Evolutionary conservation across 164 flowering plant species (phyloP).

Genomic region (Magnolia changhungtana): DNA sequence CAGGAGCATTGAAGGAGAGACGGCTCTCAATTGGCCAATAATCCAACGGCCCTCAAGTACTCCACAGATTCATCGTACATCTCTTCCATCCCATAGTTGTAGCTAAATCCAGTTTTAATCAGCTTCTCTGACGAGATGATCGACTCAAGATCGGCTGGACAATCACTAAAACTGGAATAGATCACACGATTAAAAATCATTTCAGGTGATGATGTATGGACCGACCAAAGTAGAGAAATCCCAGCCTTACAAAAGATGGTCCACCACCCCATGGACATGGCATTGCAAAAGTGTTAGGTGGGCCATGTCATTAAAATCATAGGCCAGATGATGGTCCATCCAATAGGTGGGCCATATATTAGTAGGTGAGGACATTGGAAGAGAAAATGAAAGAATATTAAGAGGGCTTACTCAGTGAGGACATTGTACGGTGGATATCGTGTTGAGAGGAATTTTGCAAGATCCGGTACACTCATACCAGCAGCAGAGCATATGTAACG

Average conservation of each 20-base stretch:
- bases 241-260: no score
- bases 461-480: constrained; percentile 57
- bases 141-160: background rate
- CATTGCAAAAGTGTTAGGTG: no score
- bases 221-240: no score
- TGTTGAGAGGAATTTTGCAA: constrained; percentile 54
- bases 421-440: constrained; percentile 58
- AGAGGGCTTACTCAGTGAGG: constrained; percentile 24
- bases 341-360: no score
- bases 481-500: constrained; percentile 60
- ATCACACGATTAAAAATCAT: no score
- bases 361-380: no score
- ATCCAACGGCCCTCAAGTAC: background rate
- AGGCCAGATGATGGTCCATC: no score
- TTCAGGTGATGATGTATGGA: no score
- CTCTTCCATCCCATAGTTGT: background rate
- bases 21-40: background rate
- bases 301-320: no score
- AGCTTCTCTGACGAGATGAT: background rate
- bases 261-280: no score
- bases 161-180: background rate
- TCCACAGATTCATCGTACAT: background rate
- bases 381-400: background rate
- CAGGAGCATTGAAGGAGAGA: no score
- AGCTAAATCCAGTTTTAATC: background rate